Conservation (phyloP, 1,284 basidiomycete genomes). For the Papiliotrema nemorosa region DNA sequence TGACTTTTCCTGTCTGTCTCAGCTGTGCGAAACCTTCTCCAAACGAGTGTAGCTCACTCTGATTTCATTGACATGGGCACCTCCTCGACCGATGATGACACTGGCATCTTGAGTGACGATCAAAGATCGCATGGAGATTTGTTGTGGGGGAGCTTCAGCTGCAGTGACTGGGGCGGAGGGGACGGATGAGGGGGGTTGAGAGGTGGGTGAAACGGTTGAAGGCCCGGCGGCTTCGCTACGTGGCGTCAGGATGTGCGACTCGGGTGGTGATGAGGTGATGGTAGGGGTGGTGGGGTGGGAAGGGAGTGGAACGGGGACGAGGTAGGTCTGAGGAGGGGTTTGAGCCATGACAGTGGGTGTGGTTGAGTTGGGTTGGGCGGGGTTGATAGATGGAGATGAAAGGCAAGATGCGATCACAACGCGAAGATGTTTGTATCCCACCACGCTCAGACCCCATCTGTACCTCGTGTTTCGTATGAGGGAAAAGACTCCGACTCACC, state of each 20-base stretch:
- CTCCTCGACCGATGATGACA: conserved; percentile 96
- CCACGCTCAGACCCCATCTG: not conserved
- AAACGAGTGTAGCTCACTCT: conserved; percentile 49
- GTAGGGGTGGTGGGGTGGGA: not conserved
- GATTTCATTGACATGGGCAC: conserved; percentile 97
- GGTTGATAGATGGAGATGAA: not conserved
- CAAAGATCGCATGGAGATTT: conserved; percentile 87
- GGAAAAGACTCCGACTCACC: conserved; percentile 23
- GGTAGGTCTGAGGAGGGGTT: not conserved
- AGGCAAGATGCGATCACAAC: not conserved
- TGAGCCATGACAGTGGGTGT: not conserved
- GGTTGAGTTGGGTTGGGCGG: not conserved
- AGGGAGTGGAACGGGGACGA: not conserved
- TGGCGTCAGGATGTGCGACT: not conserved
- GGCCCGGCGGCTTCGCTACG: conserved; percentile 27
- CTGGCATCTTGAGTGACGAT: conserved; percentile 99
- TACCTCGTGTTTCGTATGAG: too few species aligned
- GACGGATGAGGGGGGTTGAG: conserved; percentile 26
- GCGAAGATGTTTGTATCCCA: not conserved
- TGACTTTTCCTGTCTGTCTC: conserved; percentile 69
- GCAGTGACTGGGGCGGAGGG: conserved; percentile 37
- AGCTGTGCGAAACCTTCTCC: not conserved
- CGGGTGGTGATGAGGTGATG: not conserved
- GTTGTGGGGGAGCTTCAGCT: conserved; percentile 39
- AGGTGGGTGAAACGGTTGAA: conserved; percentile 23